These are phyloP conservation scores for Thalia dealbata DNA, from an alignment of 176 grass and related monocot species.

Conservation along the genomic window DNA sequence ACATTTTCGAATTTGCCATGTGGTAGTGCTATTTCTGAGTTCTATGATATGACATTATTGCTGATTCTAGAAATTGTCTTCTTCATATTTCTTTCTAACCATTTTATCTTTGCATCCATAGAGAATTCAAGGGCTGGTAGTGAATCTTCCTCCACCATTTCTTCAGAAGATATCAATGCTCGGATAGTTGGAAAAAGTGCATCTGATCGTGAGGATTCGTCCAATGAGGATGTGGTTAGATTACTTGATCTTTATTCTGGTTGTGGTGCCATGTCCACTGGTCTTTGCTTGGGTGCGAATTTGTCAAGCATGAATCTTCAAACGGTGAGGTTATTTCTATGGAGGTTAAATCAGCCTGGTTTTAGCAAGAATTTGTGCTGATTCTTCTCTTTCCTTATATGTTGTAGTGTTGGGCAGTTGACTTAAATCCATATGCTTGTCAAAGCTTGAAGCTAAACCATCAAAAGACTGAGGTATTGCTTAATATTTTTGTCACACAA, in stretches of 20 bases:
- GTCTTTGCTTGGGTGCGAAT: constrained; percentile 59
- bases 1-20: constrained; percentile 58
- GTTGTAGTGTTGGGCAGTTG: constrained; percentile 64
- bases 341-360: neutral
- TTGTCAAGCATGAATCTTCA: constrained; percentile 58
- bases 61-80: neutral
- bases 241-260: constrained; percentile 87
- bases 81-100: neutral
- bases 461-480: constrained; percentile 51
- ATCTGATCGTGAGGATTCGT: constrained; percentile 24
- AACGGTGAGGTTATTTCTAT: constrained; percentile 32
- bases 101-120: neutral
- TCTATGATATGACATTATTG: neutral
- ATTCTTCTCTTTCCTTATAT: neutral
- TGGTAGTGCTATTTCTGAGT: constrained; percentile 28
- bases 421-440: constrained; percentile 52
- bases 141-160: constrained; percentile 45
- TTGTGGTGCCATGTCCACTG: constrained; percentile 87
- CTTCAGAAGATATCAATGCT: constrained; percentile 30
- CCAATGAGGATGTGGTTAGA: constrained; percentile 14
- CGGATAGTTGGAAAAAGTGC: constrained; percentile 10
- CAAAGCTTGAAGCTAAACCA: constrained; percentile 76
- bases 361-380: neutral
- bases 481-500: neutral
- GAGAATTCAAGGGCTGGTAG: constrained; percentile 27